Conservation (phyloP, 495 filamentous ascomycete species). For the Neurospora discreta region DNA sequence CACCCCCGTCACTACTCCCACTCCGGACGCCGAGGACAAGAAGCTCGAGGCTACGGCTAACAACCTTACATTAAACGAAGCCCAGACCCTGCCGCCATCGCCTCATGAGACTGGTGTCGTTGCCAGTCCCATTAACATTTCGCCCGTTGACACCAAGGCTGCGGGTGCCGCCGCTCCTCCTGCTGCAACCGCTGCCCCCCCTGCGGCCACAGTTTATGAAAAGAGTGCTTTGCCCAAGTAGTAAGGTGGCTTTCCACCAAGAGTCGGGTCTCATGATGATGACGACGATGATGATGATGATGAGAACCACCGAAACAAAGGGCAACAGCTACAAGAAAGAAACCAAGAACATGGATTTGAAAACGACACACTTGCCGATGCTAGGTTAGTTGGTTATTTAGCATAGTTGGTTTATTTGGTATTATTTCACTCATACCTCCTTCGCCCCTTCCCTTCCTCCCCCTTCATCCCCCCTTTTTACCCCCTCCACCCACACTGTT, state of each 20-base stretch:
- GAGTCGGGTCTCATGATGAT: slow-evolving; percentile 4
- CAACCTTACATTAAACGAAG: slow-evolving; percentile 1
- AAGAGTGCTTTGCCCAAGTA: slow-evolving; percentile 23
- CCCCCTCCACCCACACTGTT: background rate
- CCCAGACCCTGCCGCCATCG: slow-evolving; percentile 9
- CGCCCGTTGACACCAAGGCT: background rate
- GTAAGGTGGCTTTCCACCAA: slow-evolving; percentile 13
- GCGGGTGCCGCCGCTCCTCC: background rate
- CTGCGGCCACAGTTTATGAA: slow-evolving; percentile 23
- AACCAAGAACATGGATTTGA: background rate
- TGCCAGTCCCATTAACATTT: background rate
- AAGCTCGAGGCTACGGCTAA: slow-evolving; percentile 5
- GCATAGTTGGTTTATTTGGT: background rate
- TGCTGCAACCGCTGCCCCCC: background rate
- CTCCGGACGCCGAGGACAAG: slow-evolving; percentile 7
- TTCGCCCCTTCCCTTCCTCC: no score
- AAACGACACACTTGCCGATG: background rate
- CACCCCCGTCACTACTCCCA: slow-evolving; percentile 6
- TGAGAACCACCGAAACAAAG: background rate
- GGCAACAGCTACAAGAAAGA: background rate
- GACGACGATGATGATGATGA: slow-evolving; percentile 7
- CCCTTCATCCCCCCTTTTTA: background rate
- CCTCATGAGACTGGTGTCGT: background rate
- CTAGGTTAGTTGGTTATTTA: background rate
- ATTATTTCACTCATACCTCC: background rate